These are phyloP conservation scores for Taxawa tesnikishii DNA, from an alignment of 2,329 filamentous ascomycete species.

Conservation along the genomic window DNA sequence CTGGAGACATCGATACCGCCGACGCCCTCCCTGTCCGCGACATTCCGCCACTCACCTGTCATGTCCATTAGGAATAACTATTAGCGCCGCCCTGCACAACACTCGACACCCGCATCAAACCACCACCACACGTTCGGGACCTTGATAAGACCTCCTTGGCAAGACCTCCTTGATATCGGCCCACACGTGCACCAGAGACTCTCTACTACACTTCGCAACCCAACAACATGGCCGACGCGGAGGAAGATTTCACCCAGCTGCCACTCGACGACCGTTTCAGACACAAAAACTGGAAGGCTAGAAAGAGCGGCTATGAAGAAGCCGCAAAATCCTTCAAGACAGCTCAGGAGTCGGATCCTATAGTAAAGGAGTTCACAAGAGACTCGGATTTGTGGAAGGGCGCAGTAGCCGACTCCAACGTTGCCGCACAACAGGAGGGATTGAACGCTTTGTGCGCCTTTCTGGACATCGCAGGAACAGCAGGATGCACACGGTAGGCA, in stretches of 20 bases:
- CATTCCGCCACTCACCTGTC: no score
- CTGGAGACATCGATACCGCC: no score
- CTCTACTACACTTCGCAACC: no score
- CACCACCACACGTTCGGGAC: no score
- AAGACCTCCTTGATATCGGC: no score
- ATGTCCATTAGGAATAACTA: no score
- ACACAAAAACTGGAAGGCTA: conserved; percentile 96
- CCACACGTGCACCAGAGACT: no score
- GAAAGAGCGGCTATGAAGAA: conserved; percentile 90
- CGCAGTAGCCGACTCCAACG: conserved; percentile 87
- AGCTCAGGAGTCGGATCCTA: conserved; percentile 72
- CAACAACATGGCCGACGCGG: conserved; percentile 61
- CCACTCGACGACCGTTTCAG: conserved; percentile 68
- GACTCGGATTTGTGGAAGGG: conserved; percentile 84
- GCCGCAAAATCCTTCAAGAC: conserved; percentile 75
- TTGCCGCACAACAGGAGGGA: conserved; percentile 90
- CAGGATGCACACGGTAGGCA: conserved; percentile 57
- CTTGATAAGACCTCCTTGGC: no score
- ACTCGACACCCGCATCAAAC: no score
- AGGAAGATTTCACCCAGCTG: conserved; percentile 72
- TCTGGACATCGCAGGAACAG: conserved; percentile 75
- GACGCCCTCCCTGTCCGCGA: no score
- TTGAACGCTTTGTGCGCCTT: conserved; percentile 81
- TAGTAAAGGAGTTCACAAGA: conserved; percentile 75
- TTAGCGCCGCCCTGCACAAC: no score